Percentiles rank a stretch among this genome's conserved stretches.
These are phyloP conservation scores for Botryotinia convoluta DNA, from an alignment of 2,329 filamentous ascomycete species.

Conservation along the genomic window DNA sequence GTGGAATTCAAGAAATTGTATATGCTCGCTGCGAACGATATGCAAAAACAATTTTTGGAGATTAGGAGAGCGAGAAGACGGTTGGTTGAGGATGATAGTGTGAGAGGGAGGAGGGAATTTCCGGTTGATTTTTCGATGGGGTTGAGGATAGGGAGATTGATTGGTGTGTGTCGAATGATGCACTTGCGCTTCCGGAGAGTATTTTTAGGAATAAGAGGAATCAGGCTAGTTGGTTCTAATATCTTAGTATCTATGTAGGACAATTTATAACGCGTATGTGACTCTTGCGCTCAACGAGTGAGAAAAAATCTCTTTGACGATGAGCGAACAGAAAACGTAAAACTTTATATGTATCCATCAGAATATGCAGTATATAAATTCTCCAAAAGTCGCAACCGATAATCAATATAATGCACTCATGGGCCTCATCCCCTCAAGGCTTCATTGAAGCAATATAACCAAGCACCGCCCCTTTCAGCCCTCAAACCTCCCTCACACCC, in stretches of 20 bases:
- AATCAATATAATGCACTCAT: not conserved
- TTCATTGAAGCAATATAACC: too few species aligned
- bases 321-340: not conserved
- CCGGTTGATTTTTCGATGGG: not conserved
- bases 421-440: too few species aligned
- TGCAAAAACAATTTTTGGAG: constrained; percentile 11
- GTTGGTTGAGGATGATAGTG: not conserved
- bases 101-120: not conserved
- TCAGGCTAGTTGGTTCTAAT: not conserved
- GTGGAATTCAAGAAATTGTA: not conserved
- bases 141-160: not conserved
- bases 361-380: not conserved
- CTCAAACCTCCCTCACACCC: not conserved
- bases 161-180: not conserved
- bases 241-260: not conserved
- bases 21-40: not conserved
- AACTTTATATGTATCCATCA: not conserved
- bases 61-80: constrained; percentile 8
- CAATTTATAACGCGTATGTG: not conserved
- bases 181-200: not conserved
- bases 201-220: not conserved
- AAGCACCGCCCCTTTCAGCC: not conserved
- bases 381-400: too few species aligned
- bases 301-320: not conserved
- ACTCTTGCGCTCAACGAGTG: not conserved